Conservation (phyloP, 2,329 filamentous ascomycete species). For the Arthroderma sp. region DNA sequence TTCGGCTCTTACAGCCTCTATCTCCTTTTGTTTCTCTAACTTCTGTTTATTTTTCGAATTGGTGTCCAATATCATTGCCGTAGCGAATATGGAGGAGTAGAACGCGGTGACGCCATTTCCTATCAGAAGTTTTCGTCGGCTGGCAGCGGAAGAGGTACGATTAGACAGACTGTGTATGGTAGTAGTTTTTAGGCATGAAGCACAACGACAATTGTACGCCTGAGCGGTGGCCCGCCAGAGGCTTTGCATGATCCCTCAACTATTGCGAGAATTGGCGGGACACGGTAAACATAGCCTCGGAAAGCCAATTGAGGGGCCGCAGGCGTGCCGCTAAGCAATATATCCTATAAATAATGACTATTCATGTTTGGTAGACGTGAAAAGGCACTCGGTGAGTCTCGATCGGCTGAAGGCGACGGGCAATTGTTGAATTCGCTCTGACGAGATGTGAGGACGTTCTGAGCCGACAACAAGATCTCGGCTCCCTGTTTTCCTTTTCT, state of each 20-base stretch:
- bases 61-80: conserved; percentile 28
- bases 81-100: conserved; percentile 32
- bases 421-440: too few relatives aligned
- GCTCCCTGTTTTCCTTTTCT: too few relatives aligned
- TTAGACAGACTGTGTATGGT: conserved; percentile 22
- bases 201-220: conserved; percentile 27
- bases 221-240: conserved; percentile 29
- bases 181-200: conserved; percentile 27
- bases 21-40: conserved; percentile 28
- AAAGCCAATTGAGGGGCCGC: too few relatives aligned
- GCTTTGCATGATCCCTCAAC: conserved; percentile 27
- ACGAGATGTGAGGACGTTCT: too few relatives aligned
- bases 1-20: conserved; percentile 31
- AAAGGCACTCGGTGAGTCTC: too few relatives aligned
- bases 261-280: too few relatives aligned
- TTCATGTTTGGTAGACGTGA: too few relatives aligned
- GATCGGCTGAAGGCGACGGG: too few relatives aligned
- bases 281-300: too few relatives aligned
- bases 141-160: conserved; percentile 22
- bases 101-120: conserved; percentile 32
- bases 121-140: conserved; percentile 25
- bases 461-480: too few relatives aligned
- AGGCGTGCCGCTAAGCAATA: too few relatives aligned
- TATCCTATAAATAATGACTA: too few relatives aligned
- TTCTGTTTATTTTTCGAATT: conserved; percentile 27